These are phyloP conservation scores for Glycine latifolia DNA, from an alignment of 306 rosid genomes.

Conservation along the genomic window DNA sequence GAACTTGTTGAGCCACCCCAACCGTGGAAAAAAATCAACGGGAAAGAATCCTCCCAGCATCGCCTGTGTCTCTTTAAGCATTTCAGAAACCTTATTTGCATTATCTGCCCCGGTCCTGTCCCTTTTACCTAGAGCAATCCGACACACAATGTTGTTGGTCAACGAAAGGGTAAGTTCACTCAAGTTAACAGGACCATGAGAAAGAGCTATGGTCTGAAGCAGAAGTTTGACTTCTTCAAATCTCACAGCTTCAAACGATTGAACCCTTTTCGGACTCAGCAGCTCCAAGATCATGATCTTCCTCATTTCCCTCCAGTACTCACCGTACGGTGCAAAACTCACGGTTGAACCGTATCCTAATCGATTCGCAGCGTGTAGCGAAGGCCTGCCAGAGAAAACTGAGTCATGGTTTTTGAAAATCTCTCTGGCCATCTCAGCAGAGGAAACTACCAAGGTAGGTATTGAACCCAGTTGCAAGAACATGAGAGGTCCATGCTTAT, in stretches of 20 bases:
- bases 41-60: conserved; percentile 51
- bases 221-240: conserved; percentile 49
- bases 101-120: background rate
- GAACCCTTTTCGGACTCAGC: conserved; percentile 49
- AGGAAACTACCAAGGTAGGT: conserved; percentile 57
- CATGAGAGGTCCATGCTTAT: conserved; percentile 58
- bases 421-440: conserved; percentile 54
- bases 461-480: conserved; percentile 57
- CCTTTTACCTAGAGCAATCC: conserved; percentile 46
- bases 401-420: conserved; percentile 59
- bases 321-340: conserved; percentile 50
- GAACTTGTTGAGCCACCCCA: conserved; percentile 53
- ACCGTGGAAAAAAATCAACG: conserved; percentile 47
- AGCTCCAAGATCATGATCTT: conserved; percentile 50
- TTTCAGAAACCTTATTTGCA: background rate
- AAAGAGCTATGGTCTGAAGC: conserved; percentile 20
- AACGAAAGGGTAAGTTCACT: conserved; percentile 1
- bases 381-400: conserved; percentile 54
- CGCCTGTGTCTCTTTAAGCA: conserved; percentile 17
- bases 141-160: conserved; percentile 33
- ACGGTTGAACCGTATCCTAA: conserved; percentile 43
- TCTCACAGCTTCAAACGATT: conserved; percentile 43
- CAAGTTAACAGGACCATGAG: conserved; percentile 19
- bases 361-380: conserved; percentile 21
- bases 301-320: conserved; percentile 55